Percentiles rank a stretch among this genome's conserved stretches.
These are phyloP conservation scores for Anaeromyces robustus DNA, from an alignment of 192 early-diverging fungal species.

Conservation along the genomic window DNA sequence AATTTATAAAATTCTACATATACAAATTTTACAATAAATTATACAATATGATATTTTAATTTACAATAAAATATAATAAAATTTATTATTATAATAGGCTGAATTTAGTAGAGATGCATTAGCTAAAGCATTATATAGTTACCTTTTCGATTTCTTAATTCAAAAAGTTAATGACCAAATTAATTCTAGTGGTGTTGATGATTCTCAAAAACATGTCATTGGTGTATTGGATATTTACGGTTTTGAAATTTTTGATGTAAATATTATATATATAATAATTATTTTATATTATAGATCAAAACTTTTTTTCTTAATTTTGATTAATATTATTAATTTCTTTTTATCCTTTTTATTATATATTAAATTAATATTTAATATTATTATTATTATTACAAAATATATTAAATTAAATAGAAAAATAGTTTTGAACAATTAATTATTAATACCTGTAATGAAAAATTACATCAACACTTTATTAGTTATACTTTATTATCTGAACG, in stretches of 20 bases:
- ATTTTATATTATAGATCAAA: too few species aligned
- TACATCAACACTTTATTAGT: slow-evolving; percentile 98
- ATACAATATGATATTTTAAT: too few species aligned
- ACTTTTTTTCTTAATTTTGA: too few species aligned
- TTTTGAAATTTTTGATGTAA: slow-evolving; percentile 24
- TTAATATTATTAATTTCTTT: too few species aligned
- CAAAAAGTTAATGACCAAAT: slow-evolving; percentile 27
- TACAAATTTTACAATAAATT: too few species aligned
- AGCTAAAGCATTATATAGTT: slow-evolving; percentile 53
- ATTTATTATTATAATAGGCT: slow-evolving; percentile 46
- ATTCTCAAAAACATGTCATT: slow-evolving; percentile 25
- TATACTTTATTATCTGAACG: slow-evolving; percentile 90
- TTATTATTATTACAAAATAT: too few species aligned
- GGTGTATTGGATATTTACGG: slow-evolving; percentile 99
- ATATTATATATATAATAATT: neutral
- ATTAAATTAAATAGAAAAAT: slow-evolving; percentile 67
- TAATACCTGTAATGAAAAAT: slow-evolving; percentile 49
- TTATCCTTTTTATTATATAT: too few species aligned
- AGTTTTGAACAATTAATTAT: slow-evolving; percentile 98
- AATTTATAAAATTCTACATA: too few species aligned
- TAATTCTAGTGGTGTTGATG: slow-evolving; percentile 59
- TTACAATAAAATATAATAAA: too few species aligned
- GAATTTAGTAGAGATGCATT: slow-evolving; percentile 77
- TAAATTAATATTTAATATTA: too few species aligned
- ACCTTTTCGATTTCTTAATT: slow-evolving; percentile 97